Conservation (phyloP, 768 basidiomycete species). For the Trametes sanguinea region DNA sequence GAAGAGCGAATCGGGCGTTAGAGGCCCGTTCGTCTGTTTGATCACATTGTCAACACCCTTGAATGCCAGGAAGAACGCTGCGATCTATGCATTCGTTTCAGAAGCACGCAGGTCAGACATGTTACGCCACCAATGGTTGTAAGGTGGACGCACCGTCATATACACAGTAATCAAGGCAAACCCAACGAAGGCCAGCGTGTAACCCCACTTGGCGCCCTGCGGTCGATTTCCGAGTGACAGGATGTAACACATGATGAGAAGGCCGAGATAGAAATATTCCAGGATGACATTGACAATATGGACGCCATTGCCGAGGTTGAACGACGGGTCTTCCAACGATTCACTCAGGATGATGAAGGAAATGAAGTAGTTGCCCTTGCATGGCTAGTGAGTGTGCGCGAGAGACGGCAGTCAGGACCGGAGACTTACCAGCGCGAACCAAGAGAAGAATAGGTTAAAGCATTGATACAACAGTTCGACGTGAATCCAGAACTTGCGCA, state of each 20-base stretch:
- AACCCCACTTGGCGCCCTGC: slow-evolving; percentile 86
- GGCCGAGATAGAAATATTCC: slow-evolving; percentile 84
- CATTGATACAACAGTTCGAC: slow-evolving; percentile 90
- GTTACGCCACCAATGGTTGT: slow-evolving; percentile 2
- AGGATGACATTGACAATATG: slow-evolving; percentile 75
- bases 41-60: slow-evolving; percentile 72
- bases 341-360: slow-evolving; percentile 78
- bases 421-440: slow-evolving; percentile 74
- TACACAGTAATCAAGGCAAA: slow-evolving; percentile 93
- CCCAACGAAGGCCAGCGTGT: slow-evolving; percentile 81
- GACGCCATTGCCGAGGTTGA: slow-evolving; percentile 59
- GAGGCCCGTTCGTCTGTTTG: slow-evolving; percentile 40
- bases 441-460: slow-evolving; percentile 90
- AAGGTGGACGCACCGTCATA: slow-evolving; percentile 71
- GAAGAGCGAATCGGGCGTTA: slow-evolving; percentile 65
- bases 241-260: slow-evolving; percentile 86
- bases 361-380: slow-evolving; percentile 85
- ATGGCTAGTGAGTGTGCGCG: neutral
- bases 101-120: slow-evolving; percentile 1
- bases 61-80: slow-evolving; percentile 82
- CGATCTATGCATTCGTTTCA: slow-evolving; percentile 45
- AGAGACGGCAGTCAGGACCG: neutral
- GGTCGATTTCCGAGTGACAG: slow-evolving; percentile 89
- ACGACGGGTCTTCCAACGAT: slow-evolving; percentile 68
- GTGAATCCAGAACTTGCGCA: slow-evolving; percentile 93